These are phyloP conservation scores for Xylariales sp. DNA, from an alignment of 2,329 filamentous ascomycete species.

Conservation along the genomic window DNA sequence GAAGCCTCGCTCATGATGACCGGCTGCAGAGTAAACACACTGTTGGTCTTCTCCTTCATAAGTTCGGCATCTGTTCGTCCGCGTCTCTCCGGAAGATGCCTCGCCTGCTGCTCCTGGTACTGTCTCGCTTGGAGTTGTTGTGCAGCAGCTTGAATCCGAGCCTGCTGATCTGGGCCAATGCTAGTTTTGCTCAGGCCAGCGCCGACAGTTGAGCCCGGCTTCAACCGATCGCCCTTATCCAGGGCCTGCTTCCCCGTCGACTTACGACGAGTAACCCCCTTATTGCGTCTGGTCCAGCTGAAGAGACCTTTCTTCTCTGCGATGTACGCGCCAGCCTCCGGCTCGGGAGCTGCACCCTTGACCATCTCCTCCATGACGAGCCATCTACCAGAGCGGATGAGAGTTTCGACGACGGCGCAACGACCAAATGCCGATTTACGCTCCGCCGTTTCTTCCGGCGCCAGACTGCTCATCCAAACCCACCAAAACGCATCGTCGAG, in stretches of 20 bases:
- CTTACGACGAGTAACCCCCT: constrained; percentile 60
- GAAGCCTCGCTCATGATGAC: constrained; percentile 81
- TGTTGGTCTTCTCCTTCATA: constrained; percentile 74
- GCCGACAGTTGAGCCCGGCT: constrained; percentile 35
- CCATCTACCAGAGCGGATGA: constrained; percentile 78
- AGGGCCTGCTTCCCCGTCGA: constrained; percentile 59
- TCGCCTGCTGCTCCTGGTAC: constrained; percentile 48
- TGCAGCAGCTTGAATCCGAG: constrained; percentile 86
- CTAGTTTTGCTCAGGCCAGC: constrained; percentile 66
- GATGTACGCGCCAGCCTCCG: constrained; percentile 80
- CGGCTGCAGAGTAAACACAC: constrained; percentile 82
- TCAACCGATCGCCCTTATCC: constrained; percentile 37
- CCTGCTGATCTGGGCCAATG: constrained; percentile 86
- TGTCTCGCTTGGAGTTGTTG: constrained; percentile 73
- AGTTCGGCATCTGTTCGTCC: constrained; percentile 52
- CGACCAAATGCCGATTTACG: constrained; percentile 92
- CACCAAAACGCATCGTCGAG: constrained; percentile 98
- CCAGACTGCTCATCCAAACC: constrained; percentile 98
- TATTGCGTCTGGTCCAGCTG: constrained; percentile 72
- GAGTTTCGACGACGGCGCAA: constrained; percentile 87
- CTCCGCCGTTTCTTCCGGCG: constrained; percentile 77
- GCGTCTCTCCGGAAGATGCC: constrained; percentile 39
- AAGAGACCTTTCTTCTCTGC: constrained; percentile 95
- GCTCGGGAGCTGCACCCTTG: constrained; percentile 83
- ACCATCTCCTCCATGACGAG: constrained; percentile 95